Percentiles rank a stretch among this genome's conserved stretches.
Conservation (phyloP, 1,284 basidiomycete genomes). For the Fomes fomentarius region DNA sequence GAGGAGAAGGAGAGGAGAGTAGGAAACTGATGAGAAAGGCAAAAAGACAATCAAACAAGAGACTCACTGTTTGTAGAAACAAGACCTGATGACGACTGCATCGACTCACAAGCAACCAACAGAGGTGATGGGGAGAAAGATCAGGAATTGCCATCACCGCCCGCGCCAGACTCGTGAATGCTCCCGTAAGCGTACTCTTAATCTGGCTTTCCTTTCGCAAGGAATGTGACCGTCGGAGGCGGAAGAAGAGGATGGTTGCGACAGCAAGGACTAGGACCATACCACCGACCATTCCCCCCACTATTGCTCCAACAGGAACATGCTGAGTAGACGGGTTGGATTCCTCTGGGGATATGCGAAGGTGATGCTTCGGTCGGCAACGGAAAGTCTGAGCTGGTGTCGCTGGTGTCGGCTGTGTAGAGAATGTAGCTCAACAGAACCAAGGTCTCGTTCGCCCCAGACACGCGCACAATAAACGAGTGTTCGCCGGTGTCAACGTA, state of each 20-base stretch:
- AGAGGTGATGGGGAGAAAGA: too few species aligned
- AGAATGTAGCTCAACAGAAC: constrained; percentile 16
- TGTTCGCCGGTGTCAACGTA: constrained; percentile 5
- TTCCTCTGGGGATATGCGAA: too few species aligned
- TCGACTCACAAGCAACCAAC: too few species aligned
- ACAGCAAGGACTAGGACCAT: not conserved
- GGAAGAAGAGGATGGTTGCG: not conserved
- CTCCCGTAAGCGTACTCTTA: too few species aligned
- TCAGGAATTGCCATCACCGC: too few species aligned
- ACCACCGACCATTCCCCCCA: constrained; percentile 12
- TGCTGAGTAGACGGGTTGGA: not conserved
- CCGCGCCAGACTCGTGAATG: too few species aligned
- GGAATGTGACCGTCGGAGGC: not conserved
- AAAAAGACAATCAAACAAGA: too few species aligned
- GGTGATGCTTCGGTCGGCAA: too few species aligned
- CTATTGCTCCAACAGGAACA: constrained; percentile 6
- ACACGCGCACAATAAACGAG: constrained; percentile 3
- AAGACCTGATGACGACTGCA: too few species aligned
- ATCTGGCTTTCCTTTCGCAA: too few species aligned
- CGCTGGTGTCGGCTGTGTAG: constrained; percentile 11
- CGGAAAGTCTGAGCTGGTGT: too few species aligned
- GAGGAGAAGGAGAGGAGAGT: not conserved
- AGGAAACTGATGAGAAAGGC: not conserved
- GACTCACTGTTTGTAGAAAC: too few species aligned
- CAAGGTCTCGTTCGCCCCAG: constrained; percentile 5